Base-by-base conservation (phyloP, 2,329 filamentous ascomycete genomes). In the Trematosphaeria pertusa region DNA sequence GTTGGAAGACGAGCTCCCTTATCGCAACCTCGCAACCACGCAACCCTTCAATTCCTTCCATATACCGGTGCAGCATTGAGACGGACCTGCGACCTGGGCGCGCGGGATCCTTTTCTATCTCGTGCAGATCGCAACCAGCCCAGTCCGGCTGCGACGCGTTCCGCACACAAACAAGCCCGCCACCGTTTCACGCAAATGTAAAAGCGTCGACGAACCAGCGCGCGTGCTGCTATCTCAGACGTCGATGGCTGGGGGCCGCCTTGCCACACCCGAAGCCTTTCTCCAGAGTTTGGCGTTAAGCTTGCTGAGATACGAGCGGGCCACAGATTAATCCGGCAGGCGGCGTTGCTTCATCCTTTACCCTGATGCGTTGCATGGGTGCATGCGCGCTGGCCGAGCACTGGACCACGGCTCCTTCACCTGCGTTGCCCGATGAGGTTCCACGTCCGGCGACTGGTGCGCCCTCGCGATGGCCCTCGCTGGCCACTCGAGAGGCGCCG, bases 331-430 rank as follows among this genome's bases (percentile, higher is more conserved):
- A 40, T 21, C 39, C 30, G 43, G 37, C 6, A 34, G 19, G 7
- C 36, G 26, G 44, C 31, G 8, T 15, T 17, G 11, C 31, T 34
- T 17, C 12, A 28, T 12, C 24, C 22, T 37, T 41, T 41, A 20
- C n/a, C 41, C 30, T 43, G 47, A 48, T 56, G 43, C 40, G 52
- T 22, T 38, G 43, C 49, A 50, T 48, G 43, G 49, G 30, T 48
- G 37, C 24, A 30, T 32, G 37, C 38, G 37, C 39, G 31, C 33
- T 38, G 30, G 20, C 48, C 32, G 26, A 31, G 36, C 34, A 42
- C 42, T 51, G 48, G 44, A 31, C 37, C 39, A 22, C 18, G 20
- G 14, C 17, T 36, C 38, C 39, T 42, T 40, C 36, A 43, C 33
- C 33, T 45, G 35, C 37, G 15, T 41, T 45, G 14, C 49, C 50